Evolutionary conservation across 176 grass and related monocot species (phyloP).

Genomic region (Coix lacrymajobi): DNA sequence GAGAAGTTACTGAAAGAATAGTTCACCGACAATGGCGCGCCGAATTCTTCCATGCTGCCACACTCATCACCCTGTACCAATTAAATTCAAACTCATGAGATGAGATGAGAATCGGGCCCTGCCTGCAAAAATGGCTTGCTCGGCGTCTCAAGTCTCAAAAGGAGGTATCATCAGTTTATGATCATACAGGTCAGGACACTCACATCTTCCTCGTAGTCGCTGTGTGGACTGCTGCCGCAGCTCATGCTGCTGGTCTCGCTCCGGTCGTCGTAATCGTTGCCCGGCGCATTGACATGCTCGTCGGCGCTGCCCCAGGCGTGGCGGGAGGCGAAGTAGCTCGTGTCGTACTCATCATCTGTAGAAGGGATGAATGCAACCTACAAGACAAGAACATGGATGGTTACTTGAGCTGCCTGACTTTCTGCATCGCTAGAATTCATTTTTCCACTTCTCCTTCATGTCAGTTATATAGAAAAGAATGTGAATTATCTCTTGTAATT

Average conservation of each 20-base stretch:
- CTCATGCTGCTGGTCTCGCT: slow-evolving; percentile 74
- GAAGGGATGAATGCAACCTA: slow-evolving; percentile 82
- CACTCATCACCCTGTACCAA: slow-evolving; percentile 70
- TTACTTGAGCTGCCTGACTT: not conserved
- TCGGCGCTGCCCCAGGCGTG: slow-evolving; percentile 59
- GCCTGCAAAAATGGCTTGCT: not conserved
- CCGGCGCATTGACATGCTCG: slow-evolving; percentile 26
- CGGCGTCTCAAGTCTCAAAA: not conserved
- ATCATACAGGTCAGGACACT: not conserved
- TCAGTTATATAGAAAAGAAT: no score
- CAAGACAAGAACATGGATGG: not conserved
- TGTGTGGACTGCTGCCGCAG: slow-evolving; percentile 72
- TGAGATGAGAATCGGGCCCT: not conserved
- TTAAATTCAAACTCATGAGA: not conserved
- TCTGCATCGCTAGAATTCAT: not conserved
- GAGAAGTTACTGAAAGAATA: slow-evolving; percentile 99
- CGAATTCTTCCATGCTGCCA: slow-evolving; percentile 93
- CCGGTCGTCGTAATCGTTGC: slow-evolving; percentile 59
- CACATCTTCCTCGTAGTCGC: slow-evolving; percentile 87
- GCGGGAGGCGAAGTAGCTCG: slow-evolving; percentile 87
- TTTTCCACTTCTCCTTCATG: not conserved
- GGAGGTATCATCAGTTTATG: not conserved
- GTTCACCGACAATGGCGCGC: slow-evolving; percentile 55
- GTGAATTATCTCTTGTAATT: no score
- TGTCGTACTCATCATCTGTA: slow-evolving; percentile 90